Conservation (phyloP, 106 monocot genomes). For the Posidonia australis region DNA sequence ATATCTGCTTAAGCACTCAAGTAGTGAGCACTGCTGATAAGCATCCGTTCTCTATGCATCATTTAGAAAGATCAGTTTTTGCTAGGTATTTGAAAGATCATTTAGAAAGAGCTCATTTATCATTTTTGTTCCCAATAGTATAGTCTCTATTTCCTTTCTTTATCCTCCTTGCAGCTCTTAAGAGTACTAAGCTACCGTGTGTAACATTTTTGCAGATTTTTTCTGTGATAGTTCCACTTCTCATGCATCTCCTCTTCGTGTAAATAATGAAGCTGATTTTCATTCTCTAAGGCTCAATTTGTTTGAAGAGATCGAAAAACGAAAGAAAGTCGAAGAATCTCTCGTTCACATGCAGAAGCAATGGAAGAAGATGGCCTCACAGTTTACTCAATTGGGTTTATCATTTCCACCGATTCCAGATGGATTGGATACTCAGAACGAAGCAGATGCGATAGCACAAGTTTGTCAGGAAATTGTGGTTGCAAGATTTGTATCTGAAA, state of each 20-base stretch:
- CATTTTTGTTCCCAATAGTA: no score
- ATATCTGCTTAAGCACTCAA: no score
- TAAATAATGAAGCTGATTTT: conserved; percentile 23
- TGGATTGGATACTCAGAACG: conserved; percentile 4
- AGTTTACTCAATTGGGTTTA: conserved; percentile 4
- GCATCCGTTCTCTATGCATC: no score
- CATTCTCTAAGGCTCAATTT: conserved; percentile 18
- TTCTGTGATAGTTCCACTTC: conserved; percentile 37
- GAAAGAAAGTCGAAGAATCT: conserved; percentile 15
- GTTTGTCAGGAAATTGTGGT: conserved; percentile 29
- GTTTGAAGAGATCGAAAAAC: conserved; percentile 20
- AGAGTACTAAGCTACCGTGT: not conserved
- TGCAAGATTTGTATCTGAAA: conserved; percentile 24
- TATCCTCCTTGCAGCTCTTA: not conserved
- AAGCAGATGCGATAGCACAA: conserved; percentile 16
- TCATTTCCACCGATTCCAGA: conserved; percentile 2
- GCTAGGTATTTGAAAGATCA: no score
- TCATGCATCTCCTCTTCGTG: conserved; percentile 16
- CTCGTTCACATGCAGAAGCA: conserved; percentile 7
- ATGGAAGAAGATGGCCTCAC: conserved; percentile 7
- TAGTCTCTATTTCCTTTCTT: no score
- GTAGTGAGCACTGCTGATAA: no score
- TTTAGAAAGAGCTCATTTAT: no score
- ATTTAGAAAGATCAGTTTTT: no score
- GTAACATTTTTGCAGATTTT: conserved; percentile 36